A percentile compares a stretch with the other conserved stretches of the same genome.
Conservation (phyloP, 306 rosid species). For the Trichosanthes truncata region DNA sequence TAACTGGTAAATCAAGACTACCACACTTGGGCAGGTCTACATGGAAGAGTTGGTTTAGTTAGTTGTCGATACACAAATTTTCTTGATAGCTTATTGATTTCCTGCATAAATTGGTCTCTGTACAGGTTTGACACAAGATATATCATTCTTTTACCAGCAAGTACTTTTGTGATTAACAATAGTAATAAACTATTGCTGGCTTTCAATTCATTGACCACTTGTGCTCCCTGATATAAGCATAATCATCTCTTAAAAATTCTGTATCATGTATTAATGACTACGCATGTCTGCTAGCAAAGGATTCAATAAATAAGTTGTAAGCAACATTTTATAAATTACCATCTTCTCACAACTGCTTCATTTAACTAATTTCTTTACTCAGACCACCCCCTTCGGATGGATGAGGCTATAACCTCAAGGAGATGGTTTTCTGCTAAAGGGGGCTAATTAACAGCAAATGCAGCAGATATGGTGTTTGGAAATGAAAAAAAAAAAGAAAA, state of each 20-base stretch:
- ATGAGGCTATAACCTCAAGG: too few species aligned
- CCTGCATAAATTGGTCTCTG: neutral
- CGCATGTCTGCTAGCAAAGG: neutral
- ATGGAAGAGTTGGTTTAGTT: neutral
- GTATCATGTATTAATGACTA: neutral
- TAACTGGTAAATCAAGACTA: neutral
- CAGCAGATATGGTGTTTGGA: too few species aligned
- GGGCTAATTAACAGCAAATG: too few species aligned
- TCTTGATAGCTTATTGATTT: neutral
- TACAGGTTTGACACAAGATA: neutral
- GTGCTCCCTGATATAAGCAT: neutral
- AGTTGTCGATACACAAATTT: neutral
- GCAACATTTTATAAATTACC: neutral
- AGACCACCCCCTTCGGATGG: neutral
- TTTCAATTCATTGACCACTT: neutral
- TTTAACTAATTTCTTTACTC: neutral
- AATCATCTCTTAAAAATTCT: too few species aligned
- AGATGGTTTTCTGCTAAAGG: too few species aligned
- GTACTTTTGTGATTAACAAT: neutral
- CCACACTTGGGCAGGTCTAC: neutral
- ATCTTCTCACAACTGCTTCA: neutral
- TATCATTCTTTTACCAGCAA: constrained; percentile 11
- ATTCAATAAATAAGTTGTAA: too few species aligned
- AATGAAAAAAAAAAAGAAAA: neutral
- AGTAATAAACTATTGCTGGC: neutral